phyloP scores from a whole-genome alignment of 2,329 filamentous ascomycete genomes.

The Aureobasidium sp. region DNA sequence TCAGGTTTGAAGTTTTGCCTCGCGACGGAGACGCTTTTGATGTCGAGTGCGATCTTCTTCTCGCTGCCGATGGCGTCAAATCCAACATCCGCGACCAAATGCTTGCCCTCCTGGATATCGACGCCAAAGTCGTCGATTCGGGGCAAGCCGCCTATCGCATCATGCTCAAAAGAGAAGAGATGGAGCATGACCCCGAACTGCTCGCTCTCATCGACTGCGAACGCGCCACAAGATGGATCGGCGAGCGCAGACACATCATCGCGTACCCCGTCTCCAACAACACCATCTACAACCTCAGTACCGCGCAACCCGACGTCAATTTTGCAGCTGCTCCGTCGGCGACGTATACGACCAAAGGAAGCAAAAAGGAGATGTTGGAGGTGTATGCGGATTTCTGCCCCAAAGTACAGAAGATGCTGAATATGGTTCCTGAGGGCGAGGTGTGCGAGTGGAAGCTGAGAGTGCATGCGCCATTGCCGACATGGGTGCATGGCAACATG shows the following conservation, averaged over 20 bases:
- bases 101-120: conserved; percentile 46
- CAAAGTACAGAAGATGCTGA: conserved; percentile 53
- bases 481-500: conserved; percentile 50
- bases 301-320: conserved; percentile 54
- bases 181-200: conserved; percentile 61
- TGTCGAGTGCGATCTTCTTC: conserved; percentile 43
- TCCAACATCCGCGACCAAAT: conserved; percentile 44
- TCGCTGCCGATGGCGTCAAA: conserved; percentile 46
- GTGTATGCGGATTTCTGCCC: conserved; percentile 57
- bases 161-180: conserved; percentile 62
- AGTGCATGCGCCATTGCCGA: conserved; percentile 54
- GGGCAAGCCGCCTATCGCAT: conserved; percentile 74
- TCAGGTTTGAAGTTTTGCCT: conserved; percentile 54
- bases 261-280: conserved; percentile 67
- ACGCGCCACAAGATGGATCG: conserved; percentile 67
- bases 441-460: conserved; percentile 61
- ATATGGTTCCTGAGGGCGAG: conserved; percentile 56
- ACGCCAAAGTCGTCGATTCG: conserved; percentile 57
- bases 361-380: conserved; percentile 53
- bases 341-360: conserved; percentile 58
- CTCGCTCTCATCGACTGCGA: conserved; percentile 60
- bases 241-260: conserved; percentile 67
- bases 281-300: conserved; percentile 60
- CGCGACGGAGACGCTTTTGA: conserved; percentile 47
- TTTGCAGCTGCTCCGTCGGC: conserved; percentile 52